Evolutionary conservation across 129 eudicot genomes (phyloP).

Genomic region (Flaveria bidentis): DNA sequence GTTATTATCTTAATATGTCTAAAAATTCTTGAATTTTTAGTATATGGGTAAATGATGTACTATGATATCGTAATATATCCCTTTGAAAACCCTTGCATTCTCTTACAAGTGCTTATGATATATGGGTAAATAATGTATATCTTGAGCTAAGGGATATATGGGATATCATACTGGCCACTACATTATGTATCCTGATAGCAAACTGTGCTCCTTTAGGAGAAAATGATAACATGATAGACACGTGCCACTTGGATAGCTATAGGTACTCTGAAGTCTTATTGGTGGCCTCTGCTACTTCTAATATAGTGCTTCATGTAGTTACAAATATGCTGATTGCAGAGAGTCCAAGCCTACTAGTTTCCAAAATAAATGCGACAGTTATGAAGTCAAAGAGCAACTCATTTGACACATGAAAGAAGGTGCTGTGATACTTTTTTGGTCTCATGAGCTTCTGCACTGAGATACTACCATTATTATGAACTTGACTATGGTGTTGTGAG

Average conservation of each 20-base stretch:
- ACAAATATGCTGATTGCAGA: not conserved
- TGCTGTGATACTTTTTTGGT: conserved; percentile 6
- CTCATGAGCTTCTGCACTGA: conserved; percentile 20
- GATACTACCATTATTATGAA: conserved; percentile 27
- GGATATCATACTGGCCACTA: conserved; percentile 1
- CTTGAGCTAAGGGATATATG: conserved; percentile 5
- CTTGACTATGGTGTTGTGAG: conserved; percentile 27
- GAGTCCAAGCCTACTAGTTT: not conserved
- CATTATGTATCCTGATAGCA: not conserved
- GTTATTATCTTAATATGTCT: not conserved
- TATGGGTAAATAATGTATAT: not conserved
- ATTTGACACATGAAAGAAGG: conserved; percentile 15
- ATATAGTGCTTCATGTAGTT: conserved; percentile 6
- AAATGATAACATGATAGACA: conserved; percentile 9
- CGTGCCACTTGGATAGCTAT: conserved; percentile 8
- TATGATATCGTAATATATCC: not conserved
- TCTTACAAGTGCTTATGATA: not conserved
- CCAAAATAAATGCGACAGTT: not conserved
- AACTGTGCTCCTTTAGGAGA: conserved; percentile 15
- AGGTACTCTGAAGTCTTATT: conserved; percentile 14
- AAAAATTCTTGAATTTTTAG: not conserved
- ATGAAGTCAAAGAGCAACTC: conserved; percentile 16
- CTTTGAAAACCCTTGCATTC: not conserved
- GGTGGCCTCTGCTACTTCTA: not conserved
- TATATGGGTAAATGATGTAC: conserved; percentile 7